Conservation (phyloP, 208 protist species). For the Polymyxa betae region DNA sequence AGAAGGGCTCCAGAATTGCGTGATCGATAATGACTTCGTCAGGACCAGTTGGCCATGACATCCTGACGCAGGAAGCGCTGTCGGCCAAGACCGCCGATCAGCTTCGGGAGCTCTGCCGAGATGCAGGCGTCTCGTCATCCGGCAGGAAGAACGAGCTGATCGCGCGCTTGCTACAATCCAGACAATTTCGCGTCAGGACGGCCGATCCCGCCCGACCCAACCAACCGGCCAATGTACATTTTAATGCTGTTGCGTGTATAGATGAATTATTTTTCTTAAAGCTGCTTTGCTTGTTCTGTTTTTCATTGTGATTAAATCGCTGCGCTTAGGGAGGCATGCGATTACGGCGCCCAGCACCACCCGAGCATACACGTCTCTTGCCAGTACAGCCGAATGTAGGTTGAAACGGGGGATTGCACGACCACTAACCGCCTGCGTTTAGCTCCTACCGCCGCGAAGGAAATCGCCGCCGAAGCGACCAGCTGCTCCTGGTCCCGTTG, state of each 20-base stretch:
- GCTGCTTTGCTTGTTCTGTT: neutral
- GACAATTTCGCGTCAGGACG: neutral
- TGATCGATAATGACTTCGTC: too few species aligned
- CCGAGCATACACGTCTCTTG: neutral
- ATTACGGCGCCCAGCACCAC: neutral
- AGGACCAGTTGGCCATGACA: too few species aligned
- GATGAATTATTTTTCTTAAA: neutral
- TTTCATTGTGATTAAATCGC: neutral
- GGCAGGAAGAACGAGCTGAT: constrained; percentile 16
- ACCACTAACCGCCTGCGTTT: neutral
- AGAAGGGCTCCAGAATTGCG: too few species aligned
- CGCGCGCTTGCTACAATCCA: constrained; percentile 32
- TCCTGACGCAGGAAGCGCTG: neutral
- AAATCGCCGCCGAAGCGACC: neutral
- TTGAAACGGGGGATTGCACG: neutral
- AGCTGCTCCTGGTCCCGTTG: neutral
- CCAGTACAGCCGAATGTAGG: neutral
- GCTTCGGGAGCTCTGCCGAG: neutral
- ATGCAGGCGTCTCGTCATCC: neutral
- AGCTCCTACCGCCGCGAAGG: neutral
- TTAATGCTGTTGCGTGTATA: neutral
- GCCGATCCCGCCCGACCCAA: neutral
- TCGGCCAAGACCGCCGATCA: constrained; percentile 9
- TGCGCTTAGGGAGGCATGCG: too few species aligned
- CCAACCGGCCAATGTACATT: neutral